Conservation (phyloP, 2,329 filamentous ascomycete genomes). For the Claviceps humidiphila region DNA sequence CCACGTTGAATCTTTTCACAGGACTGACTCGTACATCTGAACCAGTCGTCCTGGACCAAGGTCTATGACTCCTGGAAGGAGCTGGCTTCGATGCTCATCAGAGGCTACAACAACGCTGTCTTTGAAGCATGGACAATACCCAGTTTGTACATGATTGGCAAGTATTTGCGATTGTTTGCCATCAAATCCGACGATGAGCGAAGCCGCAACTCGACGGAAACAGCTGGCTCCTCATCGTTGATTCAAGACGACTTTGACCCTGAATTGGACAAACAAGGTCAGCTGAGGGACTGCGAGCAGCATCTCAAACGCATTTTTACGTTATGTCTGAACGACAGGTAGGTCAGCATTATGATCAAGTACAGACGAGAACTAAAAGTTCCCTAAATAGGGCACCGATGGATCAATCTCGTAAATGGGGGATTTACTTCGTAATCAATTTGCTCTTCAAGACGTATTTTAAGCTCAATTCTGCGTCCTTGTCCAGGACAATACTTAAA, state of each 20-base stretch:
- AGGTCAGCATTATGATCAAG: constrained; percentile 35
- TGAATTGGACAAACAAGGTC: constrained; percentile 64
- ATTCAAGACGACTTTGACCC: constrained; percentile 75
- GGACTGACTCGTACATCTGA: constrained; percentile 8
- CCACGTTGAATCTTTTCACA: background rate
- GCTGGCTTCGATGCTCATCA: constrained; percentile 59
- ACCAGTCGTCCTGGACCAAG: constrained; percentile 55
- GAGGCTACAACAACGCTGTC: constrained; percentile 62
- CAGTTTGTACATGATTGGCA: constrained; percentile 75
- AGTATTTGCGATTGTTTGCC: constrained; percentile 75
- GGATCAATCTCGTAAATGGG: constrained; percentile 93
- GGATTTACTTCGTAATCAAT: constrained; percentile 88
- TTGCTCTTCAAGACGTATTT: constrained; percentile 98
- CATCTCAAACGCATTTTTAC: constrained; percentile 88
- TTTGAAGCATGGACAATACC: constrained; percentile 90
- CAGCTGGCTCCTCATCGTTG: constrained; percentile 25
- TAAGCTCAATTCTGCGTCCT: constrained; percentile 77
- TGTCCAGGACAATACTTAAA: constrained; percentile 81
- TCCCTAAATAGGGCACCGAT: constrained; percentile 51
- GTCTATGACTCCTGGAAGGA: constrained; percentile 88
- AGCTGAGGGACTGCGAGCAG: constrained; percentile 80
- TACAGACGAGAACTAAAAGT: background rate
- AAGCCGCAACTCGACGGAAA: constrained; percentile 22
- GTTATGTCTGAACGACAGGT: constrained; percentile 82
- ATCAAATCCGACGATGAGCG: constrained; percentile 75